Percentiles rank a stretch among this genome's conserved stretches.
Evolutionary conservation across 495 filamentous ascomycete species (phyloP).

Genomic region (Daldinia concentrica): DNA sequence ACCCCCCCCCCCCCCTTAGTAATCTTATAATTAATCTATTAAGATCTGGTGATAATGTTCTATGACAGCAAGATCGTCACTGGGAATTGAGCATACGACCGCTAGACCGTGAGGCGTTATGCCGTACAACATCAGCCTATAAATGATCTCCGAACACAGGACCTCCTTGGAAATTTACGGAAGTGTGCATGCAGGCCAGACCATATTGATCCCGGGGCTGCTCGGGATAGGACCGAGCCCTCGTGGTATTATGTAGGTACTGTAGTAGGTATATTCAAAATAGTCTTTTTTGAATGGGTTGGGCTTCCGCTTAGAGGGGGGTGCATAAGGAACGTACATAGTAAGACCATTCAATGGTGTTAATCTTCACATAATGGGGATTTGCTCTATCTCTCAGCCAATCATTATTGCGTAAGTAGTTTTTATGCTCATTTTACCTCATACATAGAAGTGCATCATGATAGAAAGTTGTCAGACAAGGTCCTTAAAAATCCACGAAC

Average conservation of each 20-base stretch:
- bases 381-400: neutral
- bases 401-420: neutral
- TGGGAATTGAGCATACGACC: conserved; percentile 4
- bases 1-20: no score
- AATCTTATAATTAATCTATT: neutral
- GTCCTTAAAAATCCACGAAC: neutral
- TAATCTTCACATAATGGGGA: neutral
- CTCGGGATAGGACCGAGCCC: neutral
- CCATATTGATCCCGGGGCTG: neutral
- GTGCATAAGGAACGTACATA: neutral
- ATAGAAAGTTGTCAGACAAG: neutral
- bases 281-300: neutral
- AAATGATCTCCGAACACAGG: neutral
- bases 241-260: conserved; percentile 1
- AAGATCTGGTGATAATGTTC: neutral
- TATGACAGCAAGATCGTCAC: neutral
- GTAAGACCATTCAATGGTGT: neutral
- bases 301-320: neutral
- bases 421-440: neutral
- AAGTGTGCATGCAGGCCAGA: neutral
- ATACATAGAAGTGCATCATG: neutral
- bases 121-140: conserved; percentile 16
- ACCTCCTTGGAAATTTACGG: neutral
- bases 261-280: neutral
- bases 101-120: conserved; percentile 10